These are phyloP conservation scores for Turritis glabra DNA, from an alignment of 345 rosid genomes.

Conservation along the genomic window DNA sequence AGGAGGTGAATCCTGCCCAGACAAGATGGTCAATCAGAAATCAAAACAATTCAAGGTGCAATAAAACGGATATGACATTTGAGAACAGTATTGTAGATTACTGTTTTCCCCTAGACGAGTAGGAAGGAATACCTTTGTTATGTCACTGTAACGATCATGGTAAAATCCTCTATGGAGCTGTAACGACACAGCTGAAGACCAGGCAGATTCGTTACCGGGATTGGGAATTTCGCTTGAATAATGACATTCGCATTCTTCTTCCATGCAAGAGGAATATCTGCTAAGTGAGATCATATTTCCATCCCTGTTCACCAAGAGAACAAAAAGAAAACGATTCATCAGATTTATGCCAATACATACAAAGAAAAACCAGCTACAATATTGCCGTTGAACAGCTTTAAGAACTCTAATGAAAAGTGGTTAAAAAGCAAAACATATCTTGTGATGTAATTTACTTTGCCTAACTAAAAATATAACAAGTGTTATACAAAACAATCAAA, in stretches of 20 bases:
- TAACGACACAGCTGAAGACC: conserved; percentile 51
- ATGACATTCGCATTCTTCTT: conserved; percentile 62
- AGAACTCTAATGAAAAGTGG: neutral
- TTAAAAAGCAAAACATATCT: neutral
- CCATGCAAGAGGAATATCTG: conserved; percentile 55
- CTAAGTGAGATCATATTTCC: conserved; percentile 55
- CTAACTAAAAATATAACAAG: neutral
- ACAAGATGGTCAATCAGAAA: conserved; percentile 20
- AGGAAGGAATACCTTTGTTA: conserved; percentile 43
- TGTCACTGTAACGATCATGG: conserved; percentile 67
- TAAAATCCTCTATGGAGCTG: conserved; percentile 71
- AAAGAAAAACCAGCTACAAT: neutral
- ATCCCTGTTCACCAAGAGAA: conserved; percentile 48
- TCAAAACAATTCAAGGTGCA: conserved; percentile 13
- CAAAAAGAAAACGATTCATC: neutral
- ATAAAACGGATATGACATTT: neutral
- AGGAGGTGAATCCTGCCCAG: conserved; percentile 51
- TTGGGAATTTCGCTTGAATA: conserved; percentile 36
- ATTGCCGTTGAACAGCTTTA: neutral
- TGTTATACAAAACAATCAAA: neutral
- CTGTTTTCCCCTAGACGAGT: neutral
- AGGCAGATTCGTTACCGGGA: neutral
- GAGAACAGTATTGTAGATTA: neutral
- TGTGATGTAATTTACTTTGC: neutral
- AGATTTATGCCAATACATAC: neutral